Conservation (phyloP, 2,329 filamentous ascomycete genomes). For the Penicillium sp. region DNA sequence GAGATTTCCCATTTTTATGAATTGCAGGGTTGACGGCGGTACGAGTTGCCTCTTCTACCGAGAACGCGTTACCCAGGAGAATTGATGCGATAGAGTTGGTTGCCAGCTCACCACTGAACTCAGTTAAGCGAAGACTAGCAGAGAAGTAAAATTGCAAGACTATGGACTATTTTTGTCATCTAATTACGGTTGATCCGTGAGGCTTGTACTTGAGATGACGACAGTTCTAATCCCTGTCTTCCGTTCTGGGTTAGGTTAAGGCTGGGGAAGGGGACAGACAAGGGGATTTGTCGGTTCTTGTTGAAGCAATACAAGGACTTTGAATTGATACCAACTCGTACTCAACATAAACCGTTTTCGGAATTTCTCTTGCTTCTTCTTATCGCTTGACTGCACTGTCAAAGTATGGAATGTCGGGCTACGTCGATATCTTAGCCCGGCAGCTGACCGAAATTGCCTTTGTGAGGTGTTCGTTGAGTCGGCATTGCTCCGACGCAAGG, state of each 20-base stretch:
- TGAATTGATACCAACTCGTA: not conserved
- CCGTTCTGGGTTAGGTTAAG: not conserved
- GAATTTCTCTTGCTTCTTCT: not conserved
- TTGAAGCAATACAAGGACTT: not conserved
- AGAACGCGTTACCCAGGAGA: not conserved
- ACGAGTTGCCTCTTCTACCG: not conserved
- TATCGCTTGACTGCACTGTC: not conserved
- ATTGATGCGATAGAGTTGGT: not conserved
- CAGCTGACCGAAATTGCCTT: slow-evolving; percentile 4
- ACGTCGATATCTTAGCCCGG: not conserved
- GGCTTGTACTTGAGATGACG: not conserved
- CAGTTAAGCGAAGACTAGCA: not conserved
- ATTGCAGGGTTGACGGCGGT: not conserved
- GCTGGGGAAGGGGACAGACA: not conserved
- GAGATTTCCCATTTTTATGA: not conserved
- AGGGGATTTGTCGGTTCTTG: too few species aligned
- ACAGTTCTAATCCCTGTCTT: slow-evolving; percentile 4
- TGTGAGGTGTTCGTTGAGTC: slow-evolving; percentile 13
- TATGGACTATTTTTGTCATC: not conserved
- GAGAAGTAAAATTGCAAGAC: not conserved
- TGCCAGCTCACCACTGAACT: not conserved
- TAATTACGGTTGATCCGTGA: not conserved
- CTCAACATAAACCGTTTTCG: not conserved
- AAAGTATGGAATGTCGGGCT: slow-evolving; percentile 10
- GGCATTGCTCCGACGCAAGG: slow-evolving; percentile 31